phyloP scores from a whole-genome alignment of 169 alveolate genomes.

The Perkinsus olseni region DNA sequence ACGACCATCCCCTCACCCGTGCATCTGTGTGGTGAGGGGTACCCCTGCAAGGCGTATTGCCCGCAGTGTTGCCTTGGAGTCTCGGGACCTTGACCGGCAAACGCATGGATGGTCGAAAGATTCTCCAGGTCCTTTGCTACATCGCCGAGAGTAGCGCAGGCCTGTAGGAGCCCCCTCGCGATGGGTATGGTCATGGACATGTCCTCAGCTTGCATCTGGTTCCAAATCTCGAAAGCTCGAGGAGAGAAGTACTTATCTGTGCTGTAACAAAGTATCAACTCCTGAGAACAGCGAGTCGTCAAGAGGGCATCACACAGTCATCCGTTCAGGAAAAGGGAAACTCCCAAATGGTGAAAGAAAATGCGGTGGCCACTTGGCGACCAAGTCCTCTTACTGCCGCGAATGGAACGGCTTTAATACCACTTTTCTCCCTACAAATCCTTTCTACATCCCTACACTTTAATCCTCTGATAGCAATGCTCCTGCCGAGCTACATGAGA shows the following conservation, averaged over 20 bases:
- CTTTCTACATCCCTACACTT: too few species aligned
- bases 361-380: too few species aligned
- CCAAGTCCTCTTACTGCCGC: too few species aligned
- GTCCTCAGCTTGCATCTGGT: constrained; percentile 39
- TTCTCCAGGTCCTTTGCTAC: neutral
- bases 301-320: too few species aligned
- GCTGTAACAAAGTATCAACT: constrained; percentile 45
- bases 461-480: too few species aligned
- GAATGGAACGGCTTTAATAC: too few species aligned
- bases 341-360: too few species aligned
- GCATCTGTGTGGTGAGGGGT: neutral
- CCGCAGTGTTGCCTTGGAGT: neutral
- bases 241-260: constrained; percentile 43
- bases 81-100: neutral
- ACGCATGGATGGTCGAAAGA: neutral
- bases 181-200: constrained; percentile 17
- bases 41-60: neutral
- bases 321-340: too few species aligned
- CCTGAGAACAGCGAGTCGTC: neutral
- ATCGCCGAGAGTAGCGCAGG: neutral
- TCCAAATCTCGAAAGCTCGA: constrained; percentile 45
- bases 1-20: neutral
- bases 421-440: too few species aligned
- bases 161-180: neutral
- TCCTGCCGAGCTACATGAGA: too few species aligned